Conservation (phyloP, 352 stramenopile species). For the Peronospora destructor region DNA sequence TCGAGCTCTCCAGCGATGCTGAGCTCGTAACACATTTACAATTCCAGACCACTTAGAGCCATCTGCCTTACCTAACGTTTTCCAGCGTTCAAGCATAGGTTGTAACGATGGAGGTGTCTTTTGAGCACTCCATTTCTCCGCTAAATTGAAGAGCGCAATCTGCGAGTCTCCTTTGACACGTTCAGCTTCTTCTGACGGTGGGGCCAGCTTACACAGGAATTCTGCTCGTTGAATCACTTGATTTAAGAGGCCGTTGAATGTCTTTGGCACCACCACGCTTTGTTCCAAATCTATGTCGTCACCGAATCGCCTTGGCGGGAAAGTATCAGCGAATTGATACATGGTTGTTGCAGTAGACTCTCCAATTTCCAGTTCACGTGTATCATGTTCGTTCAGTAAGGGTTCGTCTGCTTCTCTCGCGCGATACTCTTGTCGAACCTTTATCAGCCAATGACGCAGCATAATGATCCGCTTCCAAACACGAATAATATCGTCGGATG, state of each 20-base stretch:
- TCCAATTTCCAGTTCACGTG: not conserved
- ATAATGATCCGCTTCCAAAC: constrained; percentile 80
- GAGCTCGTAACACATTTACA: constrained; percentile 72
- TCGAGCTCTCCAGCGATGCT: constrained; percentile 53
- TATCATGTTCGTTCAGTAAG: constrained; percentile 4
- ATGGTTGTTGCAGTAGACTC: not conserved
- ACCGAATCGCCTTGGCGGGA: constrained; percentile 2
- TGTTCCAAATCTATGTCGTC: constrained; percentile 46
- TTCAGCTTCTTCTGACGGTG: constrained; percentile 62
- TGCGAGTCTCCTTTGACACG: constrained; percentile 63
- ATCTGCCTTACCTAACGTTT: constrained; percentile 62
- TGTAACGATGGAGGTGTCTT: constrained; percentile 77
- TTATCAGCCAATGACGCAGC: constrained; percentile 82
- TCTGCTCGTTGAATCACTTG: constrained; percentile 63
- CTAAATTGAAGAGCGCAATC: constrained; percentile 67
- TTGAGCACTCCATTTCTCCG: constrained; percentile 81
- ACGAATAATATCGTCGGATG: constrained; percentile 60
- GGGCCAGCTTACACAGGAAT: constrained; percentile 71
- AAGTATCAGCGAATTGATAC: too few species aligned
- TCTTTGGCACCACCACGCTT: constrained; percentile 50
- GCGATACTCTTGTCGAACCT: constrained; percentile 70
- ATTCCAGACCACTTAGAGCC: constrained; percentile 83
- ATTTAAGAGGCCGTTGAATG: constrained; percentile 58
- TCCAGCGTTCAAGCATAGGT: constrained; percentile 84
- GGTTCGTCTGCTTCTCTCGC: constrained; percentile 46